Evolutionary conservation across 306 rosid species (phyloP).

Genomic region (Rubus idaeus): DNA sequence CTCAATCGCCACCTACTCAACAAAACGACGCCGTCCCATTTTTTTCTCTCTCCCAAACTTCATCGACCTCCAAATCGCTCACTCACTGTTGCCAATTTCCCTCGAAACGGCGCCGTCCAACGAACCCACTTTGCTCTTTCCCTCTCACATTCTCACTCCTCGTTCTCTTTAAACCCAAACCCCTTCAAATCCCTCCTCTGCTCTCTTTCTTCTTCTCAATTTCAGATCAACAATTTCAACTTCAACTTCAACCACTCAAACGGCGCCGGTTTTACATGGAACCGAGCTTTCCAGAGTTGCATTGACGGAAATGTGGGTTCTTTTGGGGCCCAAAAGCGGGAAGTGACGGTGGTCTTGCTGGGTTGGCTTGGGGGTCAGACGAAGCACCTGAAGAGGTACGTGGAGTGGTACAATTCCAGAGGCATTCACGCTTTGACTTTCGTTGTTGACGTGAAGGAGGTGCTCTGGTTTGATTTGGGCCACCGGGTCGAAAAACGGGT

Average conservation of each 20-base stretch:
- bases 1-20: conserved; percentile 41
- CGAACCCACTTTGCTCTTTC: conserved; percentile 27
- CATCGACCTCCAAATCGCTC: conserved; percentile 14
- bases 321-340: conserved; percentile 28
- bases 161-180: conserved; percentile 20
- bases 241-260: conserved; percentile 28
- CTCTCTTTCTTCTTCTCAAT: conserved; percentile 39
- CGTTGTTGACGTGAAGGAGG: conserved; percentile 55
- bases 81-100: conserved; percentile 3
- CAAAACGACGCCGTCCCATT: conserved; percentile 30
- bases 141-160: conserved; percentile 27
- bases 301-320: conserved; percentile 18
- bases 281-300: conserved; percentile 34
- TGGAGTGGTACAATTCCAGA: conserved; percentile 76
- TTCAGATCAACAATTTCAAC: neutral
- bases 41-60: neutral
- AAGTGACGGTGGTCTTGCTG: conserved; percentile 60
- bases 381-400: conserved; percentile 76
- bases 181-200: conserved; percentile 41
- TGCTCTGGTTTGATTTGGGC: conserved; percentile 59
- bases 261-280: conserved; percentile 42
- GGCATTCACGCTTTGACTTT: conserved; percentile 72
- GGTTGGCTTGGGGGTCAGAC: conserved; percentile 88
- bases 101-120: conserved; percentile 9
- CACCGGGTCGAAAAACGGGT: conserved; percentile 49